Evolutionary conservation across 257 asterid genomes (phyloP).

Genomic region (Solanum raphanifolium): DNA sequence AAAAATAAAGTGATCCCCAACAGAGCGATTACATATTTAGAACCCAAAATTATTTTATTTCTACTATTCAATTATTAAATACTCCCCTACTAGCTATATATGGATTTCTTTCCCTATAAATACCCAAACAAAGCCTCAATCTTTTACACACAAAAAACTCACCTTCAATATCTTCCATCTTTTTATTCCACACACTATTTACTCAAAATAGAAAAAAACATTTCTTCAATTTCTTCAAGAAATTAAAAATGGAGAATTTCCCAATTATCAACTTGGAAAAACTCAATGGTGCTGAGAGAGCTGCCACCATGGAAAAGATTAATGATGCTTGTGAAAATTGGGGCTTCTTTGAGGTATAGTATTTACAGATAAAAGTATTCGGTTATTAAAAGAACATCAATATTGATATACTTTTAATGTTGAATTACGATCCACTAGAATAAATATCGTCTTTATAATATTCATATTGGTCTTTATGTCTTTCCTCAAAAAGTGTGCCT

Average conservation of each 20-base stretch:
- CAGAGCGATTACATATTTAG: background rate
- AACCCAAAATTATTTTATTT: background rate
- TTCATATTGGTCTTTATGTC: background rate
- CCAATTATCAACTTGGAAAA: slow-evolving; percentile 13
- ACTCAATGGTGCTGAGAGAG: slow-evolving; percentile 1
- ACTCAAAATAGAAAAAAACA: background rate
- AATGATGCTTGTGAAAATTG: slow-evolving; percentile 17
- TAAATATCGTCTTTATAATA: background rate
- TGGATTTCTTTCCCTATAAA: background rate
- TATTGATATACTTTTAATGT: background rate
- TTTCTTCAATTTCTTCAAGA: background rate
- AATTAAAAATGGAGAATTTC: slow-evolving; percentile 5
- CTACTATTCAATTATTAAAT: background rate
- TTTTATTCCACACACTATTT: background rate
- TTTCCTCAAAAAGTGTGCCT: background rate
- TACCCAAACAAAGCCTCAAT: background rate
- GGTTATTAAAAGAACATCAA: background rate
- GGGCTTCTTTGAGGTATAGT: slow-evolving; percentile 16
- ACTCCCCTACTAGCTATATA: background rate
- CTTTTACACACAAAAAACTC: background rate
- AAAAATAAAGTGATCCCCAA: background rate
- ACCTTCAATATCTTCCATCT: background rate
- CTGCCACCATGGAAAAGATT: slow-evolving; percentile 2
- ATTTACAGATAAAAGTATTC: background rate
- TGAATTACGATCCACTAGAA: background rate